Evolutionary conservation across 2,329 filamentous ascomycete genomes (phyloP).

Genomic region (Arthrobotrys pseudoclavata): DNA sequence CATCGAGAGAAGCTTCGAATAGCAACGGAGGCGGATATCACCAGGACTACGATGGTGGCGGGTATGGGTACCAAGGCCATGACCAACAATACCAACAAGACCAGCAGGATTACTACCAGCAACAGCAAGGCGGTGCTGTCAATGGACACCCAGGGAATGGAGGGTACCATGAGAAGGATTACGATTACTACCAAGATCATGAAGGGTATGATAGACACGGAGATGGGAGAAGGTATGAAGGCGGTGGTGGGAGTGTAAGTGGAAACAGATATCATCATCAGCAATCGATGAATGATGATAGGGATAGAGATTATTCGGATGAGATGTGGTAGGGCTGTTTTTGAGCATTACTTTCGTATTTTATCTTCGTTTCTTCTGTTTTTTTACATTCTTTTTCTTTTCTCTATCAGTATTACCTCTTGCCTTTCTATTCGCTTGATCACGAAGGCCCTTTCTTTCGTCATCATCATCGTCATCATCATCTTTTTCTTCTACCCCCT

Average conservation of each 20-base stretch:
- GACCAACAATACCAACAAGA: conserved; percentile 60
- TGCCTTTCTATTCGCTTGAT: background rate
- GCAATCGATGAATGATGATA: conserved; percentile 48
- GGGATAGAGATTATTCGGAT: conserved; percentile 53
- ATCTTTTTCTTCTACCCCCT: background rate
- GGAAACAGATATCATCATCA: conserved; percentile 60
- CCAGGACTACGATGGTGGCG: conserved; percentile 70
- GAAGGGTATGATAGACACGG: conserved; percentile 40
- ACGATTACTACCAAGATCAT: conserved; percentile 51
- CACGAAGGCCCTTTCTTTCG: background rate
- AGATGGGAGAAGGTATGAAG: conserved; percentile 18
- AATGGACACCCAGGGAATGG: conserved; percentile 44
- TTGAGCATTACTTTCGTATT: conserved; percentile 19
- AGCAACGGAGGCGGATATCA: conserved; percentile 64
- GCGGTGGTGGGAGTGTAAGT: conserved; percentile 27
- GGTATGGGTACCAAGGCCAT: conserved; percentile 66
- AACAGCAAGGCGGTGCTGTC: conserved; percentile 36
- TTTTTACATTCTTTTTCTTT: background rate
- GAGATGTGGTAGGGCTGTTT: conserved; percentile 61
- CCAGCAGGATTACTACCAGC: conserved; percentile 61
- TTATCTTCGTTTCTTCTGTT: conserved; percentile 17
- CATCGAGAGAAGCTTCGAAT: conserved; percentile 26
- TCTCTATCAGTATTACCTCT: conserved; percentile 4
- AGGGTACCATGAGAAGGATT: conserved; percentile 47
- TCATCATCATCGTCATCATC: background rate